phyloP scores from a whole-genome alignment of 179 eudicot genomes.

The Silene coronaria region DNA sequence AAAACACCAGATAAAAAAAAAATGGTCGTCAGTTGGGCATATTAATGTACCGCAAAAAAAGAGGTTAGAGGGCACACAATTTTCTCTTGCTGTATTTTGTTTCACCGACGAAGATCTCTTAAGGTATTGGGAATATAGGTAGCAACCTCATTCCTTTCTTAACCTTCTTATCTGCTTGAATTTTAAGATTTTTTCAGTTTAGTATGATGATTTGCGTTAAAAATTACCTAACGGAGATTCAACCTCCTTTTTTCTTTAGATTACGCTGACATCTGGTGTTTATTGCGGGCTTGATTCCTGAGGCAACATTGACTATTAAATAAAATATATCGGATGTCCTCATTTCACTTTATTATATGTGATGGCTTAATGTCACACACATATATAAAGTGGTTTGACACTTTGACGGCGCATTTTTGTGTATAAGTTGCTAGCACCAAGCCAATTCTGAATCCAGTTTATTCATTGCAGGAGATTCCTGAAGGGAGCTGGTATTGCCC shows the following conservation, averaged over 20 bases:
- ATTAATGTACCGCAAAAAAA: not conserved
- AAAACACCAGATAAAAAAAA: too few species aligned
- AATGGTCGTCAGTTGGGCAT: not conserved
- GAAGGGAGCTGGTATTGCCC: constrained; percentile 95
- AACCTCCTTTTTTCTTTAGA: not conserved
- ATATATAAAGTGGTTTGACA: too few species aligned
- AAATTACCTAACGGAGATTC: not conserved
- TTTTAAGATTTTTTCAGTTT: not conserved
- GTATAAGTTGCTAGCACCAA: not conserved
- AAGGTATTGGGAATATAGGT: not conserved
- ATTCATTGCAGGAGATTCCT: constrained; percentile 64
- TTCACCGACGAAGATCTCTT: not conserved
- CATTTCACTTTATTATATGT: not conserved
- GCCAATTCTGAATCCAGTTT: constrained; percentile 22
- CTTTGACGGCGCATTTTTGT: not conserved
- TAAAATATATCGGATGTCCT: not conserved
- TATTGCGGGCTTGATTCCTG: not conserved
- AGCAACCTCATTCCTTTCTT: not conserved
- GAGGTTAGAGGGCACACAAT: too few species aligned
- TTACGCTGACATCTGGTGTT: not conserved
- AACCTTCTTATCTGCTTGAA: not conserved
- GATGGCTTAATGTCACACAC: not conserved
- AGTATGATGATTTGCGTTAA: not conserved
- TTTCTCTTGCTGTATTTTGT: not conserved
- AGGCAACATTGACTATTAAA: not conserved